phyloP scores from a whole-genome alignment of 345 rosid species.

The Aurinia saxatilis region DNA sequence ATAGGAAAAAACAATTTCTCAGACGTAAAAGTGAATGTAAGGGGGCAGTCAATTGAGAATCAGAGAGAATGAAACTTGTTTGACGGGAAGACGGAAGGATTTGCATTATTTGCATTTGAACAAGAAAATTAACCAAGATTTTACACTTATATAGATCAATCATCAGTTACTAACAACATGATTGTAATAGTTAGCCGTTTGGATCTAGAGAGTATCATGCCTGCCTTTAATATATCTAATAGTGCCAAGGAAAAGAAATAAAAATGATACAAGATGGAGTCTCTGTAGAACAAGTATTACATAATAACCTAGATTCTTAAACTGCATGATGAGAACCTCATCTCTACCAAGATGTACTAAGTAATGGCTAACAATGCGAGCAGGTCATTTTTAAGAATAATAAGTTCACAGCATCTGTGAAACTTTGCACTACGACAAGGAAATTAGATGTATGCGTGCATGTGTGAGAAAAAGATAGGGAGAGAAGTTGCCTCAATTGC shows the following conservation, averaged over 20 bases:
- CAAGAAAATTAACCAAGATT: neutral
- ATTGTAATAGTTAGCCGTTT: neutral
- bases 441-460: neutral
- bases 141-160: neutral
- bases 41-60: neutral
- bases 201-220: conserved; percentile 4
- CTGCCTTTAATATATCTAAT: neutral
- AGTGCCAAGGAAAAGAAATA: neutral
- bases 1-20: conserved; percentile 14
- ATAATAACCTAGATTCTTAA: neutral
- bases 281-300: neutral
- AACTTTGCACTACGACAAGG: neutral
- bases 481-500: conserved; percentile 61
- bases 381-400: neutral
- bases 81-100: neutral
- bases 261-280: neutral
- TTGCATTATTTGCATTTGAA: neutral
- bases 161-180: conserved; percentile 6
- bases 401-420: conserved; percentile 1
- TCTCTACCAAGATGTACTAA: neutral
- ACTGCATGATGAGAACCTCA: conserved; percentile 4
- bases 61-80: neutral
- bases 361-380: neutral
- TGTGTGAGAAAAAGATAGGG: conserved; percentile 1
- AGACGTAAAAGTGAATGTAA: neutral